Conservation (phyloP, 1,284 basidiomycete genomes). For the Cutaneotrichosporon cutaneum region DNA sequence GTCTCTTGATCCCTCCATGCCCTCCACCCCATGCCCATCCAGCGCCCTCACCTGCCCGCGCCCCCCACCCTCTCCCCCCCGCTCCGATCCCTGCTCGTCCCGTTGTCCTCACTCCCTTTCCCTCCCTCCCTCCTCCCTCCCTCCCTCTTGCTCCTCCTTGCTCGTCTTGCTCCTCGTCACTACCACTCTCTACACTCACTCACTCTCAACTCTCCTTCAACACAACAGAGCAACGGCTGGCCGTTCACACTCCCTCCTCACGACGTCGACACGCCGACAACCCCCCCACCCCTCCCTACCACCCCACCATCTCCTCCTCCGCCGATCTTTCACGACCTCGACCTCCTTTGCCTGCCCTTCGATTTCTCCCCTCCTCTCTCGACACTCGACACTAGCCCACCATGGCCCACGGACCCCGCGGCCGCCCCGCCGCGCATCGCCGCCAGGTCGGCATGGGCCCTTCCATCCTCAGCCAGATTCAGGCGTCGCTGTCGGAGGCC, state of each 20-base stretch:
- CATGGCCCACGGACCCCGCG: neutral
- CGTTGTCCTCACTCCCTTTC: too few relatives aligned
- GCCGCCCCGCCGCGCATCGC: conserved; percentile 8
- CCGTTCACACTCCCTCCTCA: neutral
- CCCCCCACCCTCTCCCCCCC: too few relatives aligned
- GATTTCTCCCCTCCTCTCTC: neutral
- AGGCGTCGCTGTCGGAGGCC: conserved; percentile 8
- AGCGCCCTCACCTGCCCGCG: too few relatives aligned
- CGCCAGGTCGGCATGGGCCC: conserved; percentile 14
- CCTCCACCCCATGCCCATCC: too few relatives aligned
- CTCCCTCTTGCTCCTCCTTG: neutral
- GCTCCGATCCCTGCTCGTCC: too few relatives aligned
- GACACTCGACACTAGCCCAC: too few relatives aligned
- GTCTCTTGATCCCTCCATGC: too few relatives aligned
- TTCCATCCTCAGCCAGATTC: conserved; percentile 7
- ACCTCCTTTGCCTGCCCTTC: neutral
- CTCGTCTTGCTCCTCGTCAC: neutral
- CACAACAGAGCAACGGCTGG: neutral
- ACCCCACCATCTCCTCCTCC: neutral
- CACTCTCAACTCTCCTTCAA: conserved; percentile 1
- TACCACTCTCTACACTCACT: neutral
- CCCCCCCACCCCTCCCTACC: neutral
- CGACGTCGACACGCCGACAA: neutral
- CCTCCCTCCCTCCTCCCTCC: neutral
- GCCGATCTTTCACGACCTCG: neutral